A percentile compares a stretch with the other conserved stretches of the same genome.
Evolutionary conservation across 2,329 filamentous ascomycete species (phyloP).

Genomic region (Penicillium sp.): DNA sequence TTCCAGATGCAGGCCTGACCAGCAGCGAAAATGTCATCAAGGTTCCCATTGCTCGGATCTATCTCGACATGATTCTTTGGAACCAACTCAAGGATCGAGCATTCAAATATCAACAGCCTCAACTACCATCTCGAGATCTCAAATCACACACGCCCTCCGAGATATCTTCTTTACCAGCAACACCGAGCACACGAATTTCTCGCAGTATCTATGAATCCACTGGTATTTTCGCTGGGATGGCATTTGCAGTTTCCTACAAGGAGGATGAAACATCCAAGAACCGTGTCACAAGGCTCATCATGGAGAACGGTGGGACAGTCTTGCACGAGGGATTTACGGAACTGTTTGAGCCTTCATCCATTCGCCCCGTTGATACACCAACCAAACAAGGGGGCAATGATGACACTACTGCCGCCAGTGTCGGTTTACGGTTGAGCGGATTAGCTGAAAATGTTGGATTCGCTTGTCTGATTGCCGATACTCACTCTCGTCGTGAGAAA

Average conservation of each 20-base stretch:
- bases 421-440: slow-evolving; percentile 54
- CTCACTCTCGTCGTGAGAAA: slow-evolving; percentile 81
- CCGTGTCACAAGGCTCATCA: slow-evolving; percentile 61
- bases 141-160: slow-evolving; percentile 40
- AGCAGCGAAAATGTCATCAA: slow-evolving; percentile 35
- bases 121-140: slow-evolving; percentile 15
- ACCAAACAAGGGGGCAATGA: slow-evolving; percentile 24
- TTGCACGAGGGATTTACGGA: slow-evolving; percentile 75
- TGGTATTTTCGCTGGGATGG: slow-evolving; percentile 73
- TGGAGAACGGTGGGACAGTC: slow-evolving; percentile 68
- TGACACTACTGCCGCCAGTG: slow-evolving; percentile 15
- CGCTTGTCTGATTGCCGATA: slow-evolving; percentile 79
- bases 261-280: slow-evolving; percentile 57
- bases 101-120: slow-evolving; percentile 31
- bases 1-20: slow-evolving; percentile 32
- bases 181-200: slow-evolving; percentile 51
- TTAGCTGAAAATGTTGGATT: slow-evolving; percentile 64
- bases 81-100: slow-evolving; percentile 43
- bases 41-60: slow-evolving; percentile 46
- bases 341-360: slow-evolving; percentile 60
- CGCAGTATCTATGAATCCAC: slow-evolving; percentile 34
- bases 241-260: slow-evolving; percentile 77
- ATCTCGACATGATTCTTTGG: slow-evolving; percentile 49
- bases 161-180: slow-evolving; percentile 41
- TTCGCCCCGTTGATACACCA: slow-evolving; percentile 28